Percentiles rank a stretch among this genome's conserved stretches.
Evolutionary conservation across 1,139 yeast genomes (phyloP).

Genomic region (Blastobotrys petasosporus): DNA sequence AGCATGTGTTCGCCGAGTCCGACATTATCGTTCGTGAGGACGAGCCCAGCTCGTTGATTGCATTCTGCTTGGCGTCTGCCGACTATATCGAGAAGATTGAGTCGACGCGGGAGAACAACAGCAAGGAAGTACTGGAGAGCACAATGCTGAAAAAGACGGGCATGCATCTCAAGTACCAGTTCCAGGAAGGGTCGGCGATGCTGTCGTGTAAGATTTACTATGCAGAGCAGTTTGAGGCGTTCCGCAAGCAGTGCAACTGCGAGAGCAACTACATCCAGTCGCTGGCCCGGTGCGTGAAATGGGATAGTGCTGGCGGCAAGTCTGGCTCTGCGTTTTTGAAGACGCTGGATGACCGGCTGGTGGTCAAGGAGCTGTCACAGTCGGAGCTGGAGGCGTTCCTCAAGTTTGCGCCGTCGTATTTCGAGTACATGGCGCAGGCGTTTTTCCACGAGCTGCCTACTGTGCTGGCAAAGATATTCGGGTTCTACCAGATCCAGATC

Average conservation of each 20-base stretch:
- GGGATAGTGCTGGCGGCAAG: conserved; percentile 97
- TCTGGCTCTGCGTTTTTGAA: conserved; percentile 92
- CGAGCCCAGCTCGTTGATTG: conserved; percentile 92
- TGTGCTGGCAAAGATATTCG: conserved; percentile 88
- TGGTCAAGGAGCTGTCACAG: conserved; percentile 83
- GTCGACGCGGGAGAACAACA: conserved; percentile 12
- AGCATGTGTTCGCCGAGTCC: conserved; percentile 90
- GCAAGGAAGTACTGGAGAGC: conserved; percentile 42
- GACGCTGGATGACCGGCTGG: conserved; percentile 83
- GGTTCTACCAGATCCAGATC: conserved; percentile 89
- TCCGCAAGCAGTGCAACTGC: conserved; percentile 76
- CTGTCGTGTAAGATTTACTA: conserved; percentile 91
- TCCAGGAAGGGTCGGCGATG: conserved; percentile 76
- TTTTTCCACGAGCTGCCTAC: conserved; percentile 92
- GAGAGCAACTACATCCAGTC: conserved; percentile 78
- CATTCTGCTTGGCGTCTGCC: conserved; percentile 80
- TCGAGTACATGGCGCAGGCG: conserved; percentile 93
- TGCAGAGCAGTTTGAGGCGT: conserved; percentile 95
- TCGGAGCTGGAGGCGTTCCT: conserved; percentile 90
- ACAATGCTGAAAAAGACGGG: conserved; percentile 78
- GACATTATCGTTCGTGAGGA: conserved; percentile 93
- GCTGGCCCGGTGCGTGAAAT: conserved; percentile 83
- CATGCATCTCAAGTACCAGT: conserved; percentile 81
- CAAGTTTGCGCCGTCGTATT: conserved; percentile 92
- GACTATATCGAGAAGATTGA: conserved; percentile 68